phyloP scores from a whole-genome alignment of 2,329 filamentous ascomycete species.

The Sphaerostilbella broomeana region DNA sequence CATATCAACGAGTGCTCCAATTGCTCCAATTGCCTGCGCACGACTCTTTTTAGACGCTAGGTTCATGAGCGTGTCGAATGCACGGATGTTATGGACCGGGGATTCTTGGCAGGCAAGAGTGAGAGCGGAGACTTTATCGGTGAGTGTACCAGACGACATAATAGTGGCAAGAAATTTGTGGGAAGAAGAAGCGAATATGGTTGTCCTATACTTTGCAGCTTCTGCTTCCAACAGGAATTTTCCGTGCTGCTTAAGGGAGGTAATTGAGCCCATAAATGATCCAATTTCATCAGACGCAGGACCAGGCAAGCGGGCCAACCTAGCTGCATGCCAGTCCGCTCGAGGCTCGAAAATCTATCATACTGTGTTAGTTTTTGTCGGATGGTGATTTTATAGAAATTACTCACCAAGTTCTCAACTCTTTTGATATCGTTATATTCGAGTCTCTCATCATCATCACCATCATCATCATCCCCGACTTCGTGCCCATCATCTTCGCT shows the following conservation, averaged over 20 bases:
- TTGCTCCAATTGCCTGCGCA: slow-evolving; percentile 84
- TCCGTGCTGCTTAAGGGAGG: slow-evolving; percentile 61
- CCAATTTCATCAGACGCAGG: slow-evolving; percentile 40
- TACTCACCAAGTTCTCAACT: slow-evolving; percentile 30
- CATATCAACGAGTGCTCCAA: slow-evolving; percentile 89
- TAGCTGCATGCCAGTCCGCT: slow-evolving; percentile 49
- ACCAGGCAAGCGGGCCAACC: slow-evolving; percentile 36
- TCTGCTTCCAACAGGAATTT: slow-evolving; percentile 70
- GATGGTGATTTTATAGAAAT: slow-evolving; percentile 12
- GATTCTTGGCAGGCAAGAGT: slow-evolving; percentile 95
- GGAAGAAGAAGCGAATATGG: slow-evolving; percentile 73
- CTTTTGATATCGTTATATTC: slow-evolving; percentile 19
- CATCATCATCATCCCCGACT: slow-evolving; percentile 9
- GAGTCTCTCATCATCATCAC: not conserved
- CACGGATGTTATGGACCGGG: slow-evolving; percentile 83
- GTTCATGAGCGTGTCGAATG: slow-evolving; percentile 74
- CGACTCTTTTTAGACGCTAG: slow-evolving; percentile 91
- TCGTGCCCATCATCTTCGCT: slow-evolving; percentile 26
- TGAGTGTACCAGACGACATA: slow-evolving; percentile 92
- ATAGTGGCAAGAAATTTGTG: slow-evolving; percentile 96
- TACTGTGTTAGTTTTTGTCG: slow-evolving; percentile 30
- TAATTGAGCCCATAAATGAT: slow-evolving; percentile 38
- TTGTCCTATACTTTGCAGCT: slow-evolving; percentile 64
- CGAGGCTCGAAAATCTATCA: slow-evolving; percentile 49
- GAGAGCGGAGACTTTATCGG: slow-evolving; percentile 92